Evolutionary conservation across 2,329 filamentous ascomycete genomes (phyloP), one percentile per base, ranked within the genome.

Genomic region (Aspergillus viridinutans): DNA sequence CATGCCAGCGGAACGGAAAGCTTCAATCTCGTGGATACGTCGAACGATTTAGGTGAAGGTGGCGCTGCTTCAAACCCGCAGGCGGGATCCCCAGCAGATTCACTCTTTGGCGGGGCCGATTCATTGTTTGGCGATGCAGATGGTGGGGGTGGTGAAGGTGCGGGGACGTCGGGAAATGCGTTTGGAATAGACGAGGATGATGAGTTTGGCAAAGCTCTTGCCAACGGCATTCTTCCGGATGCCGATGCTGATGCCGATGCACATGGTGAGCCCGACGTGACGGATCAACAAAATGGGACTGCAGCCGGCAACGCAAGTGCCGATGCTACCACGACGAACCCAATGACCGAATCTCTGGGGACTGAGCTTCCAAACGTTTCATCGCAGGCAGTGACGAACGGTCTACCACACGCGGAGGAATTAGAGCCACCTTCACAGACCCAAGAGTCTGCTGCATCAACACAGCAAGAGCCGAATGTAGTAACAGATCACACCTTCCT

Each of bases 121-220:
- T 96, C 92, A 2, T 80, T 99, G 1, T 99, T 97, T 70, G 94
- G 93, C 2, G 92, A 95, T 63, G 88, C 83, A 54, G 86, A 88
- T 71, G 87, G 74, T 69, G 78, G 76, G 25, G 77, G 73, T 49
- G 73, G 70, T 12, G 73, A 74, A 40, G 74, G 76, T 23, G 78
- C 76, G 51, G 81, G 72, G 62, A 80, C 73, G 61, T 82, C 73
- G 69, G 78, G 82, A 25, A 86, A 84, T 48, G 76, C 73, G 4
- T 95, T 91, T 70, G 89, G 84, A 0, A 87, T 89, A 12, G 91
- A 96, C 47, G 91, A 96, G 43, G 91, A 95, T 57, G 87, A 92
- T 64, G 90, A 92, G 62, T 92, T 95, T 64, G 87, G 87, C 3
- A 80, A 86, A 55, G 88, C 88, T 1, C 88, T 96, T 74, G 86